A percentile compares a stretch with the other conserved stretches of the same genome.
phyloP scores from a whole-genome alignment of 257 asterid species.

The Catharanthus roseus region DNA sequence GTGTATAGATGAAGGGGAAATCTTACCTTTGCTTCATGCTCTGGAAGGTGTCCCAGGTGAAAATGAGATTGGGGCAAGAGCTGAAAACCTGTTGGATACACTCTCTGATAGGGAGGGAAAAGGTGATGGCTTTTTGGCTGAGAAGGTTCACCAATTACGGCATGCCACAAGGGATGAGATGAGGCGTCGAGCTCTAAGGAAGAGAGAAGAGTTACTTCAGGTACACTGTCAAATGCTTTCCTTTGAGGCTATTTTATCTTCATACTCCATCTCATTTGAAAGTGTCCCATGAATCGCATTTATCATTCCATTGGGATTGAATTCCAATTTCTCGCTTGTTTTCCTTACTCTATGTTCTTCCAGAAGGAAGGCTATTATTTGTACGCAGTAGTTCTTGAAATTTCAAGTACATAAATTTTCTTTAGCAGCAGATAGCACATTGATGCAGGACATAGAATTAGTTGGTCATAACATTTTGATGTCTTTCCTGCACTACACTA shows the following conservation, averaged over 20 bases:
- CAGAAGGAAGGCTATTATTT: not conserved
- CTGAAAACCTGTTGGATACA: constrained; percentile 94
- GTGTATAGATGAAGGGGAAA: constrained; percentile 78
- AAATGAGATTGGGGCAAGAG: constrained; percentile 96
- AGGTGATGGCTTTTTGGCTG: constrained; percentile 75
- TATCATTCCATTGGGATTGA: not conserved
- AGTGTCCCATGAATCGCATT: not conserved
- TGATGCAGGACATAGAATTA: not conserved
- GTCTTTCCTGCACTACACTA: not conserved
- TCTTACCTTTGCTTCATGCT: constrained; percentile 85
- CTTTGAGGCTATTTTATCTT: not conserved
- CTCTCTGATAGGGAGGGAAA: constrained; percentile 83
- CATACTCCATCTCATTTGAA: not conserved
- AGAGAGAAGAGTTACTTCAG: constrained; percentile 87
- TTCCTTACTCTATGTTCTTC: not conserved
- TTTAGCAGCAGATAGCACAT: not conserved
- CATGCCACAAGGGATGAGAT: constrained; percentile 90
- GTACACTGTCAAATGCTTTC: constrained; percentile 28
- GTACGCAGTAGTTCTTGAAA: not conserved
- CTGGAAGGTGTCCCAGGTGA: constrained; percentile 95
- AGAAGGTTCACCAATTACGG: constrained; percentile 73
- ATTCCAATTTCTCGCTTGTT: not conserved
- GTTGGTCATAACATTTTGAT: not conserved
- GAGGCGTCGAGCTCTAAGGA: constrained; percentile 89
- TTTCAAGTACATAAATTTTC: not conserved